Evolutionary conservation across 2,329 filamentous ascomycete species (phyloP).

Genomic region (Gyromitra esculenta): DNA sequence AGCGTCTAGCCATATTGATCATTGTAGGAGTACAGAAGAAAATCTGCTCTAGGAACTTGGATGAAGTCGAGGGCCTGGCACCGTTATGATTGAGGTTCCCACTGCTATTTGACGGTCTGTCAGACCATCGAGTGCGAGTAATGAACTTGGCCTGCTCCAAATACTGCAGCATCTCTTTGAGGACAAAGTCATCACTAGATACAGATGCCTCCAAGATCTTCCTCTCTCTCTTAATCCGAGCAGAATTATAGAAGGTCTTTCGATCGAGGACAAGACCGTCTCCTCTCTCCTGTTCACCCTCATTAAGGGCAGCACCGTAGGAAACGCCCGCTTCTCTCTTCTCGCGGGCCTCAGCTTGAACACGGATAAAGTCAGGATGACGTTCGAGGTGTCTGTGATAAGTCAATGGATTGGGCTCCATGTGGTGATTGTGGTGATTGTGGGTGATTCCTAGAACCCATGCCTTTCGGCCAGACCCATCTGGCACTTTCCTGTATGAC

Average conservation of each 20-base stretch:
- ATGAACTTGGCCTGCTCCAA: conserved; percentile 3
- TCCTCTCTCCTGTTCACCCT: neutral
- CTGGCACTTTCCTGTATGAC: conserved; percentile 10
- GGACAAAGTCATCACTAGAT: conserved; percentile 8
- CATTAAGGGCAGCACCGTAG: conserved; percentile 1
- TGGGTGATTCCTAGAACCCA: conserved; percentile 18
- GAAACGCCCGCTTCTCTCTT: neutral
- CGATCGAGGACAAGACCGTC: neutral
- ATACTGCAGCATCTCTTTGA: conserved; percentile 11
- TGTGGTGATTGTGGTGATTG: conserved; percentile 20
- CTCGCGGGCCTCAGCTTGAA: conserved; percentile 13
- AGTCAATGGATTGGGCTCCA: conserved; percentile 11
- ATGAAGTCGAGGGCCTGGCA: neutral
- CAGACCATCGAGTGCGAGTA: conserved; percentile 19
- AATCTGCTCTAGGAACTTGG: conserved; percentile 13
- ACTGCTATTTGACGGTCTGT: neutral
- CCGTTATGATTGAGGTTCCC: neutral
- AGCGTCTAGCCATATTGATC: conserved; percentile 23
- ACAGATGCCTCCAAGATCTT: neutral
- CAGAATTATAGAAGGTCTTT: neutral
- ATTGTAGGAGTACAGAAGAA: conserved; percentile 23
- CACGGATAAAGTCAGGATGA: conserved; percentile 7
- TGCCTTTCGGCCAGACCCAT: conserved; percentile 18
- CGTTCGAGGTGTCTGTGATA: conserved; percentile 21
- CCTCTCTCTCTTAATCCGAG: neutral